Evolutionary conservation across 2,329 filamentous ascomycete genomes (phyloP).

Genomic region (Fusarium sp.): DNA sequence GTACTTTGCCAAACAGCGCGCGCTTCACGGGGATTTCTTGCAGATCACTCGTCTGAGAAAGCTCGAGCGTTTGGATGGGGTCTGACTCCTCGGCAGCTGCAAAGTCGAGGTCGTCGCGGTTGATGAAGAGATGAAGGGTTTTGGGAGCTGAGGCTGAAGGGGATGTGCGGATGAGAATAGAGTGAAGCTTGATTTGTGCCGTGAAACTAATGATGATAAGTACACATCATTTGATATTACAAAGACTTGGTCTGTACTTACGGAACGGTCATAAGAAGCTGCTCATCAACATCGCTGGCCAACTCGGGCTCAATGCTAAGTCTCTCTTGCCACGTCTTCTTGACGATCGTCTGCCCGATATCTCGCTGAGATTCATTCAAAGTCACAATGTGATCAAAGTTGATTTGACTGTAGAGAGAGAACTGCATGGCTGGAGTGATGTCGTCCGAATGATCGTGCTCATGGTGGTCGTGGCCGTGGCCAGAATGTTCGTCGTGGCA

Average conservation of each 20-base stretch:
- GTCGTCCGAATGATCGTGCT: constrained; percentile 92
- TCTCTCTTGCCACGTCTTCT: constrained; percentile 92
- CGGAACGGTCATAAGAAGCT: constrained; percentile 93
- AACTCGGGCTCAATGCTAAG: constrained; percentile 80
- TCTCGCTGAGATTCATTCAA: constrained; percentile 82
- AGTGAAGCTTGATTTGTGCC: constrained; percentile 92
- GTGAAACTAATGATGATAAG: constrained; percentile 75
- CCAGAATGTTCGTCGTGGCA: constrained; percentile 66
- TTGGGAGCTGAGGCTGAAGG: constrained; percentile 77
- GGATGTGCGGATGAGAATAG: constrained; percentile 86
- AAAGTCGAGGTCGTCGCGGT: constrained; percentile 91
- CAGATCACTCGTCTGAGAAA: constrained; percentile 82
- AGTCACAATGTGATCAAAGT: constrained; percentile 86
- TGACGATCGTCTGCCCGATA: constrained; percentile 79
- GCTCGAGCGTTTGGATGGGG: constrained; percentile 81
- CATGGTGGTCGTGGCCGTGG: constrained; percentile 68
- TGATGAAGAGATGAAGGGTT: constrained; percentile 89
- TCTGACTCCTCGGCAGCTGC: constrained; percentile 75
- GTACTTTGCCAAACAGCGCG: constrained; percentile 89
- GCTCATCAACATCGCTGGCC: constrained; percentile 88
- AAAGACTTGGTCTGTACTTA: constrained; percentile 61
- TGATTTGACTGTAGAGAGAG: constrained; percentile 91
- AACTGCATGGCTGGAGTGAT: constrained; percentile 91
- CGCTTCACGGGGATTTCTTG: constrained; percentile 91
- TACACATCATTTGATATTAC: neutral